phyloP scores from a whole-genome alignment of 2,329 filamentous ascomycete genomes.

The Colletotrichum melonis region DNA sequence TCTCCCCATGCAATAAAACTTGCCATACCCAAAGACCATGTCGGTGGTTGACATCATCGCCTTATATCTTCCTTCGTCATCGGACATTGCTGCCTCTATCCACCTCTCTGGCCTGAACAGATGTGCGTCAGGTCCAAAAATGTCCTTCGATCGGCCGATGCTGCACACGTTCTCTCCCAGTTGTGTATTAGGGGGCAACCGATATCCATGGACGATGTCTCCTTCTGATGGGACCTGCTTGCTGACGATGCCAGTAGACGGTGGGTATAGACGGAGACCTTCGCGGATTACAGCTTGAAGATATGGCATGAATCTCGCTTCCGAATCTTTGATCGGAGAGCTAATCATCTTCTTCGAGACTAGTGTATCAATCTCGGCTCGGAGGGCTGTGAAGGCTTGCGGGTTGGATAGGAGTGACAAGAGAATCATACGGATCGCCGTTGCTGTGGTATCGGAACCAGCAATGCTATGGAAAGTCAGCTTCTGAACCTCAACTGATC shows the following conservation, averaged over 20 bases:
- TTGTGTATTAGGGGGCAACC: constrained; percentile 49
- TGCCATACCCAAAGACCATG: constrained; percentile 55
- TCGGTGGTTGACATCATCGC: constrained; percentile 51
- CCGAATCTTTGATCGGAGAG: constrained; percentile 45
- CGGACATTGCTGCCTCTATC: constrained; percentile 48
- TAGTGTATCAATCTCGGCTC: constrained; percentile 58
- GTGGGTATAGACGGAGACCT: constrained; percentile 61
- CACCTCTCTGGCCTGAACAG: constrained; percentile 61
- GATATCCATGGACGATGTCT: constrained; percentile 47
- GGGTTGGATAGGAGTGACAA: constrained; percentile 64
- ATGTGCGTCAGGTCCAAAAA: constrained; percentile 59
- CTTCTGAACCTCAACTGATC: neutral
- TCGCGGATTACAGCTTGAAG: constrained; percentile 65
- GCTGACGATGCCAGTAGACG: constrained; percentile 59
- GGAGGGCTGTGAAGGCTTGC: constrained; percentile 55
- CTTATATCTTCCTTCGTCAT: constrained; percentile 43
- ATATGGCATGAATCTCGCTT: constrained; percentile 52
- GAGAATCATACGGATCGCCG: constrained; percentile 56
- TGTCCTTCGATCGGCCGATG: constrained; percentile 47
- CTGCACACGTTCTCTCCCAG: constrained; percentile 55
- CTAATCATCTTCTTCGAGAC: constrained; percentile 28
- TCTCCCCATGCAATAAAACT: constrained; percentile 56
- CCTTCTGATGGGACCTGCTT: constrained; percentile 59
- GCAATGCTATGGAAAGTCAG: constrained; percentile 39
- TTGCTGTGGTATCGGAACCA: constrained; percentile 50